Evolutionary conservation across 768 basidiomycete species (phyloP), one percentile per base, ranked within the genome.

Genomic region (Russula sp.): DNA sequence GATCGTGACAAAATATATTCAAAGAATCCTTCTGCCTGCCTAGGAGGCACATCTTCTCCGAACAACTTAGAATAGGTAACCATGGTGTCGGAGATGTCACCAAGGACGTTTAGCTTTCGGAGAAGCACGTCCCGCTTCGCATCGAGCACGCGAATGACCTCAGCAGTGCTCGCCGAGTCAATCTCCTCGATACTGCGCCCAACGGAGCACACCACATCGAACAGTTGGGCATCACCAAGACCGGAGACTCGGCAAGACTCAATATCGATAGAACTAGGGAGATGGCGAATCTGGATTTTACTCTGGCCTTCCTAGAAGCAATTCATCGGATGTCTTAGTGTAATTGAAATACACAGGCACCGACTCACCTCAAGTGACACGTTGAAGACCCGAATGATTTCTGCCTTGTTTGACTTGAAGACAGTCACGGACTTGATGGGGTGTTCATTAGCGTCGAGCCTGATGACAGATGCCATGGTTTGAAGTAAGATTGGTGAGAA

Each of bases 391-490:
- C 84, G 78, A 47, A 81, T 80, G 18, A 86, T 72, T 68, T 86
- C 82, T 0, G 84, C 84, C 61, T 78, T 81, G 59, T 73, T 73
- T 6, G 81, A 81, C 70, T 80, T 82, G 73, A 82, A 83, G 44
- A 86, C 75, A 0, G 82, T 84, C 1, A 83, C 81, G 11, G 81
- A 79, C 63, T 81, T 79, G 66, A 86, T 77, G 0, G 79, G 71
- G 55, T 77, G 72, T 0, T 80, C 77, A 14, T 75, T 69, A n/a
- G 62, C 62, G 7, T 63, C 35, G 14, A 63, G 57, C 45, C 32
- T 59, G 57, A 58, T 53, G 52, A 40, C 54, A 11, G 51, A 42
- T 11, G 52, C 37, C 62, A 63, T 59, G 14, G 31, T 42, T 42
- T 6, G n/a, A 49, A 11, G 42, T 35, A 34, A n/a, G 14, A 50